These are phyloP conservation scores for Inosperma sp. DNA, from an alignment of 768 basidiomycete genomes.

Conservation along the genomic window DNA sequence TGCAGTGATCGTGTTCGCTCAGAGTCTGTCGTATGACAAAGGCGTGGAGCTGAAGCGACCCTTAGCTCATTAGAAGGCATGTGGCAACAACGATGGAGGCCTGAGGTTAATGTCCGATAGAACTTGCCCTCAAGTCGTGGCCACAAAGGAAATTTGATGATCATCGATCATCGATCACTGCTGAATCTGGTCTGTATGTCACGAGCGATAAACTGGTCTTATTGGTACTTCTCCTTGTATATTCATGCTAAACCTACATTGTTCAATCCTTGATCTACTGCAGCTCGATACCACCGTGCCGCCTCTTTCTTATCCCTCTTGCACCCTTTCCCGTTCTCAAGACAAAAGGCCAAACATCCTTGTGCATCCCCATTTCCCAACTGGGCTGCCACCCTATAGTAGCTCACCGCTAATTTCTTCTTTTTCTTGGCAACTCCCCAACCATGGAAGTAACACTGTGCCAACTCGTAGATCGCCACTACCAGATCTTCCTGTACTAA, in stretches of 20 bases:
- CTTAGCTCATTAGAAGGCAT: too few species aligned
- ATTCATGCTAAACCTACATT: constrained; percentile 88
- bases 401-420: constrained; percentile 87
- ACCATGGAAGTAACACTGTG: constrained; percentile 88
- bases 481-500: constrained; percentile 74
- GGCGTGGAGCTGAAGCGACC: too few species aligned
- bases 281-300: constrained; percentile 85
- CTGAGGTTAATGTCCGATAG: too few species aligned
- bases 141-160: too few species aligned
- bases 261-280: constrained; percentile 70
- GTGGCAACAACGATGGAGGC: too few species aligned
- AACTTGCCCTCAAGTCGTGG: too few species aligned
- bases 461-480: constrained; percentile 87
- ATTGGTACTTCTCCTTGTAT: constrained; percentile 84
- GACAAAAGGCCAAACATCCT: constrained; percentile 78
- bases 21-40: too few species aligned
- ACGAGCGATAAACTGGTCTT: too few species aligned
- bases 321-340: constrained; percentile 82
- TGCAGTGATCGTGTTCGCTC: too few species aligned
- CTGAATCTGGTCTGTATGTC: too few species aligned
- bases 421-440: constrained; percentile 87
- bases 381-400: constrained; percentile 77
- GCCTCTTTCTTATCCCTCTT: constrained; percentile 86
- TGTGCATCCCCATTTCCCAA: constrained; percentile 88
- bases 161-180: too few species aligned